Evolutionary conservation across 148 eudicot species (phyloP), one percentile per base, ranked within the genome.

Genomic region (Camellia lanceoleosa): DNA sequence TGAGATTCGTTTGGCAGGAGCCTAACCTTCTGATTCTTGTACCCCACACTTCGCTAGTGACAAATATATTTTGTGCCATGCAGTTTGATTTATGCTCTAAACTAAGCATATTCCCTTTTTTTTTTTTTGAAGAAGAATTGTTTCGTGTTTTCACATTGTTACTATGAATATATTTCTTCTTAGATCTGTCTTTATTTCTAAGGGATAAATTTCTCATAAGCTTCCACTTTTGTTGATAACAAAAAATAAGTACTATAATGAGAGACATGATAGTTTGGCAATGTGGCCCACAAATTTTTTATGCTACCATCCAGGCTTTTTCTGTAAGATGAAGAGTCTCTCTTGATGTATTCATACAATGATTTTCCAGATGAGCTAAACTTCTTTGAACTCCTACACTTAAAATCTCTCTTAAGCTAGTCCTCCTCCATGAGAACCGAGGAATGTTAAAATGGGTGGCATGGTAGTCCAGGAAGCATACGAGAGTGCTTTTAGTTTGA

Each of bases 321-420:
- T 58, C 46, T 63, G 55, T 64, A 38, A 47, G 71, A 64, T 77
- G n/a, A 64, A 77, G 68, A 19, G 58, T 73, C 56, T 73, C n/a
- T 72, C 42, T 72, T 51, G 43, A 51, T 72, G 59, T 72, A 12
- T 43, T 3, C 43, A 73, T 73, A 55, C 20, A 44, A 73, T 5
- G 3, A 59, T 55, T 49, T 77, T 8, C 7, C 1, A 15, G 7
- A 44, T 43, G 68, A 75, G 58, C 38, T 65, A 55, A 47, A 18
- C 67, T 59, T 78, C 3, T 23, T 52, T 0, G n/a, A 78, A 15
- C 73, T 54, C 64, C 42, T 77, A 15, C 16, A 15, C 8, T 30
- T 18, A 38, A 12, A 30, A 23, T 15, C 2, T 7, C 60, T 64
- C 38, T 63, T 46, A 15, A 76, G 58, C 44, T 63, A 63, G 7